Conservation (phyloP, 352 stramenopile species). For the Pseudoperonospora humuli region DNA sequence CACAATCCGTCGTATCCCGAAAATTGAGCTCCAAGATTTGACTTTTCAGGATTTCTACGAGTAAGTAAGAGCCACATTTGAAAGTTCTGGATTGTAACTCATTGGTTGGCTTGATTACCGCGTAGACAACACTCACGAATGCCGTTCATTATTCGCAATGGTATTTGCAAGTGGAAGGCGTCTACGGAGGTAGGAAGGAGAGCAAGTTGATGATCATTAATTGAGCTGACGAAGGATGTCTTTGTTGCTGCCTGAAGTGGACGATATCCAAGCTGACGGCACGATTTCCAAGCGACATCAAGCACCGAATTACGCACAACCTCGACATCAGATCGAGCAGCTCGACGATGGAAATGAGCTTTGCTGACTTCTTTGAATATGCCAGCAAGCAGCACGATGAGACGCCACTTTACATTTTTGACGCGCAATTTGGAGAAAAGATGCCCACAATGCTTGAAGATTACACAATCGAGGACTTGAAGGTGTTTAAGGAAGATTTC, state of each 20-base stretch:
- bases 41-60: conserved; percentile 70
- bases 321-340: conserved; percentile 51
- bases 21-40: conserved; percentile 47
- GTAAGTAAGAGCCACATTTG: conserved; percentile 22
- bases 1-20: conserved; percentile 38
- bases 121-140: conserved; percentile 53
- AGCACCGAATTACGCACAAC: conserved; percentile 73
- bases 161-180: conserved; percentile 68
- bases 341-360: conserved; percentile 65
- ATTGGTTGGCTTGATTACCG: background rate
- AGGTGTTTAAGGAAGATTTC: conserved; percentile 75
- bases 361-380: conserved; percentile 68
- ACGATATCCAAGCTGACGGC: conserved; percentile 53
- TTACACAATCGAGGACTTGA: conserved; percentile 53
- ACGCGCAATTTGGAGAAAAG: conserved; percentile 75
- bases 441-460: conserved; percentile 63
- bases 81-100: background rate
- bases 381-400: conserved; percentile 62
- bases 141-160: conserved; percentile 70
- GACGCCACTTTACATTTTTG: conserved; percentile 85
- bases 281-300: conserved; percentile 41
- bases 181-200: conserved; percentile 33
- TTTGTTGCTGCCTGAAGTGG: conserved; percentile 38
- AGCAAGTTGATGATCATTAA: background rate
- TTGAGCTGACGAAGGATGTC: background rate